These are phyloP conservation scores for Seiridium cupressi DNA, from an alignment of 2,329 filamentous ascomycete species.

Conservation along the genomic window DNA sequence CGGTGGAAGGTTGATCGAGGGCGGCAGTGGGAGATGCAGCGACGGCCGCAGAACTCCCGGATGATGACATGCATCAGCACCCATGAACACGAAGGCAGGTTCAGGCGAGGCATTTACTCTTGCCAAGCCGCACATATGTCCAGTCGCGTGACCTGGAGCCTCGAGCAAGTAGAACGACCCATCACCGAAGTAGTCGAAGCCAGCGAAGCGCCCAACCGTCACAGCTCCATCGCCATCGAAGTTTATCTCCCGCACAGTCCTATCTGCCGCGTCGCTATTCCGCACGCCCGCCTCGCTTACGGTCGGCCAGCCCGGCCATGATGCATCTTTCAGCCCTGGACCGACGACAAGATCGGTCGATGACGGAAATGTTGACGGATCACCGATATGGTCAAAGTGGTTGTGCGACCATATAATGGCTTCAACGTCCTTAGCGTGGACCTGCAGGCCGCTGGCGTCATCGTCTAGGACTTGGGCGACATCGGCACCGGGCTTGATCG, in stretches of 20 bases:
- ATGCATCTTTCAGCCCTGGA: slow-evolving; percentile 23
- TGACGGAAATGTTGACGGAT: slow-evolving; percentile 40
- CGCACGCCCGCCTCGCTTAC: slow-evolving; percentile 13
- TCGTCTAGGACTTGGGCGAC: slow-evolving; percentile 10
- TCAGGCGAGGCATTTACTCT: slow-evolving; percentile 15
- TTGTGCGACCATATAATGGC: slow-evolving; percentile 34
- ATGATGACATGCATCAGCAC: slow-evolving; percentile 41
- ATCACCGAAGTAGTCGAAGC: slow-evolving; percentile 33
- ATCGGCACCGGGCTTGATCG: neutral
- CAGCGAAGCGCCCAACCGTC: slow-evolving; percentile 20
- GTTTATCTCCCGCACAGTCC: slow-evolving; percentile 23
- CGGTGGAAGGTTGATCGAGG: neutral
- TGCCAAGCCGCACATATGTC: slow-evolving; percentile 35
- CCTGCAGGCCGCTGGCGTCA: slow-evolving; percentile 5
- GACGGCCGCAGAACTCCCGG: slow-evolving; percentile 33
- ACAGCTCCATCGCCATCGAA: slow-evolving; percentile 15
- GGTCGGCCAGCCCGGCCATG: slow-evolving; percentile 16
- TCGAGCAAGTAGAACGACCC: slow-evolving; percentile 34
- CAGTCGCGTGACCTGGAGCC: slow-evolving; percentile 28
- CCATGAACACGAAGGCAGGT: slow-evolving; percentile 34
- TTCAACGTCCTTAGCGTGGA: slow-evolving; percentile 7
- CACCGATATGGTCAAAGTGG: slow-evolving; percentile 49
- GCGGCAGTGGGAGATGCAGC: slow-evolving; percentile 28
- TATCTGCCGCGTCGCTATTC: slow-evolving; percentile 15
- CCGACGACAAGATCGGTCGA: slow-evolving; percentile 40